These are phyloP conservation scores for Poteriospumella lacustris DNA, from an alignment of 108 stramenopile genomes.

Conservation along the genomic window DNA sequence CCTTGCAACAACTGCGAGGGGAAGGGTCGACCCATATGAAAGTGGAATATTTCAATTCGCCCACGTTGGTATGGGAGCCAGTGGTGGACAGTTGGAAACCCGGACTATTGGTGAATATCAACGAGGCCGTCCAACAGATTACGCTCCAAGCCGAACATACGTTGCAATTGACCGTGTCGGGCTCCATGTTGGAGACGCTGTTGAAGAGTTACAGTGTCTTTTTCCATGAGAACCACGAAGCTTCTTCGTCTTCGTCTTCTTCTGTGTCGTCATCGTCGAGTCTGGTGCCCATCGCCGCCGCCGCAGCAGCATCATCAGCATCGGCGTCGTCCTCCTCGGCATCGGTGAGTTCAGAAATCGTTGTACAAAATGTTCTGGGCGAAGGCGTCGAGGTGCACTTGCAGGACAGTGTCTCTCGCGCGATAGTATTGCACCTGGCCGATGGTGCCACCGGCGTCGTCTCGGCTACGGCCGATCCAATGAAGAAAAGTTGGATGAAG, in stretches of 20 bases:
- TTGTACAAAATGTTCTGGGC: not conserved
- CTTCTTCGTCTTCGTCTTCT: too few species aligned
- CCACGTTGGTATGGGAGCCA: not conserved
- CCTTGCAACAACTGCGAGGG: not conserved
- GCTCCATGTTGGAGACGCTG: slow-evolving; percentile 17
- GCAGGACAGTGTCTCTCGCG: not conserved
- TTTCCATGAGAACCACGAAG: too few species aligned
- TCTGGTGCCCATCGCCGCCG: too few species aligned
- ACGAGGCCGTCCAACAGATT: not conserved
- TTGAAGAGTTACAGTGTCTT: slow-evolving; percentile 4
- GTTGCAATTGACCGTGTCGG: slow-evolving; percentile 9
- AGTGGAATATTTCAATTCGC: slow-evolving; percentile 16
- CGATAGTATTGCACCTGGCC: not conserved
- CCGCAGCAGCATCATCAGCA: too few species aligned
- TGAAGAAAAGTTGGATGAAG: too few species aligned
- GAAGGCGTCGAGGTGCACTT: not conserved
- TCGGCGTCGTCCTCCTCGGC: too few species aligned
- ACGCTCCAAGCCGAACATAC: slow-evolving; percentile 1
- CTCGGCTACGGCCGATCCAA: too few species aligned
- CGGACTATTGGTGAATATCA: not conserved
- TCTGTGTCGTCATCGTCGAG: too few species aligned
- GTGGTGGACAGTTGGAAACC: slow-evolving; percentile 14
- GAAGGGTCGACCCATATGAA: not conserved
- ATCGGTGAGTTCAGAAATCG: too few species aligned
- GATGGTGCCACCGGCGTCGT: too few species aligned